Conservation (phyloP, 2,329 filamentous ascomycete genomes). For the Periconia sp. region DNA sequence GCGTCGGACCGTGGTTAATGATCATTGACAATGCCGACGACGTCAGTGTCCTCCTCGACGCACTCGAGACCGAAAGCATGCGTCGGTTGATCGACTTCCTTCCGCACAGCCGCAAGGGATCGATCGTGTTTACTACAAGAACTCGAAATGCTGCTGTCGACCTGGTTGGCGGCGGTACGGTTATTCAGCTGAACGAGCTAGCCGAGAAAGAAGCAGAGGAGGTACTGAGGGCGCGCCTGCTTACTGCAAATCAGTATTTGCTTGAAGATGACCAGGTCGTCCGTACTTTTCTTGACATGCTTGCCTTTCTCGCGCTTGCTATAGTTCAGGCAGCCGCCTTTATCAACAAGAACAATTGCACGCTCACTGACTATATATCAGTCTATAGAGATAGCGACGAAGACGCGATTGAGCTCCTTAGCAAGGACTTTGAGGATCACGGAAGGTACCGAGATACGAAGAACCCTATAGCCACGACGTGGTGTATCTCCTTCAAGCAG, state of each 20-base stretch:
- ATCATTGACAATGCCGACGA: slow-evolving; percentile 54
- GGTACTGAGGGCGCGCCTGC: slow-evolving; percentile 6
- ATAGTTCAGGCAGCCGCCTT: too few relatives aligned
- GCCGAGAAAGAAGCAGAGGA: slow-evolving; percentile 28
- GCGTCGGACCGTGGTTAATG: slow-evolving; percentile 43
- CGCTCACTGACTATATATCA: slow-evolving; percentile 5
- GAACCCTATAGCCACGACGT: slow-evolving; percentile 45
- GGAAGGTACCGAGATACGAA: slow-evolving; percentile 31
- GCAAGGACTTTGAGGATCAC: slow-evolving; percentile 38
- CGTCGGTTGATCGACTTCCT: too few relatives aligned
- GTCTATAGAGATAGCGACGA: slow-evolving; percentile 25
- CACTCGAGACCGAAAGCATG: too few relatives aligned
- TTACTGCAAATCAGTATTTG: slow-evolving; percentile 1
- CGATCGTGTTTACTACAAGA: too few relatives aligned
- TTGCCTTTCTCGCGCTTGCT: too few relatives aligned
- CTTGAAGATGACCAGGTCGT: slow-evolving; percentile 7
- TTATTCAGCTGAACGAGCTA: slow-evolving; percentile 43
- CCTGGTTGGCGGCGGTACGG: too few relatives aligned
- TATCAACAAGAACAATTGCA: slow-evolving; percentile 30
- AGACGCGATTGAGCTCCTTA: slow-evolving; percentile 34
- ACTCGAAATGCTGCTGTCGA: too few relatives aligned
- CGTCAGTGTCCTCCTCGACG: slow-evolving; percentile 25
- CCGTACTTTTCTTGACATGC: slow-evolving; percentile 33
- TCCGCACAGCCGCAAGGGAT: too few relatives aligned
- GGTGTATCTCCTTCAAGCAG: slow-evolving; percentile 45